Evolutionary conservation across 2,329 filamentous ascomycete genomes (phyloP), one percentile per base, ranked within the genome.

Genomic region (Pseudonectria foliicola): DNA sequence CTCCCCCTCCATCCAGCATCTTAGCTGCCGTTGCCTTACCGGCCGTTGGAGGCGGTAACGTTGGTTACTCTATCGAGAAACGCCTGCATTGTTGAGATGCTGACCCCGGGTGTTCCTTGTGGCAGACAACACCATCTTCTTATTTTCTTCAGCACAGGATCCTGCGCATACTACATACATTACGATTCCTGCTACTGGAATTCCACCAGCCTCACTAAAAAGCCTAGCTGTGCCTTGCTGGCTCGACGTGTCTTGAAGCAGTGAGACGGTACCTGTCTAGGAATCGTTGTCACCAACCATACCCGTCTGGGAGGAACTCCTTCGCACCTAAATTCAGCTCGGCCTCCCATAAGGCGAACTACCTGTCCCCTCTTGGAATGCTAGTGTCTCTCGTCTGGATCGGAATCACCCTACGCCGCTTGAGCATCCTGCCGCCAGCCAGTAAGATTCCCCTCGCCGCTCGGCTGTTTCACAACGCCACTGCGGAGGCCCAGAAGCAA

Each of bases 381-480:
- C 49, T 29, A 60, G 43, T 61, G 59, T 56, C 56, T 61, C 48
- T 58, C 39, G 31, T 44, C 43, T 59, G 57, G 53, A 60, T 61
- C 48, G 57, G 52, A 55, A 55, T 44, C 37, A 43, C 51, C 40
- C 45, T 53, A 41, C 51, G 52, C 56, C 55, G 54, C 55, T 54
- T 42, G 43, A 56, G 47, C 40, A 55, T 48, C 51, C 54, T 40
- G 35, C 43, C 45, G 44, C 43, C 49, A 46, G 41, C 59, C 55
- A 55, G 56, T 59, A 57, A 57, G 55, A 54, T 49, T 42, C 37
- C 38, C 38, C 36, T 46, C 41, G 48, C 35, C 52, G 42, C 44
- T 53, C 42, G 36, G 42, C 40, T 62, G 59, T 62, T 57, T 62
- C 57, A 62, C 45, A 53, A 50, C 48, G 48, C 56, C 55, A 55